phyloP scores from a whole-genome alignment of 306 rosid species.

The Cyclanthera cordifolia region DNA sequence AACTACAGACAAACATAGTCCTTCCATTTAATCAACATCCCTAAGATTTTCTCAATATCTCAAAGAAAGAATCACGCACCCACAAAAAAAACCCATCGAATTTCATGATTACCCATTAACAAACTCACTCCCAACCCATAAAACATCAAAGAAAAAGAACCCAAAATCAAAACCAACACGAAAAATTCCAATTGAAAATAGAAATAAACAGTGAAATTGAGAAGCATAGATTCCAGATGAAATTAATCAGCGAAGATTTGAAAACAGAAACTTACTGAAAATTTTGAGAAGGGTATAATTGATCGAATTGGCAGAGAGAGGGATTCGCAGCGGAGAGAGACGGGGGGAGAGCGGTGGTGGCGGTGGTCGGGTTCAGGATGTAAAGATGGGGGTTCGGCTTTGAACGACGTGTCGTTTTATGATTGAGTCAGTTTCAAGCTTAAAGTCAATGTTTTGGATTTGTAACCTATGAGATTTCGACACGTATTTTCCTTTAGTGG shows the following conservation, averaged over 20 bases:
- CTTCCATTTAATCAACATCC: conserved; percentile 1
- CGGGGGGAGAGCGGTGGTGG: conserved; percentile 17
- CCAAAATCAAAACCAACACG: neutral
- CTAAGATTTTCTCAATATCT: neutral
- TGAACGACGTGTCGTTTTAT: conserved; percentile 21
- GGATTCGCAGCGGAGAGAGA: conserved; percentile 15
- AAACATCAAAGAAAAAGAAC: neutral
- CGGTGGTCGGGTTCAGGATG: conserved; percentile 31
- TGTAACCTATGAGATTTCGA: conserved; percentile 1
- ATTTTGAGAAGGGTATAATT: neutral
- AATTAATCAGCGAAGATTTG: neutral
- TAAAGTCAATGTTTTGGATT: conserved; percentile 34
- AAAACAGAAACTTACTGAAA: conserved; percentile 12
- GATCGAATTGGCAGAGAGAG: conserved; percentile 15
- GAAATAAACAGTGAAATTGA: neutral
- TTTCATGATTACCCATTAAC: neutral
- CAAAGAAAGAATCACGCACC: conserved; percentile 3
- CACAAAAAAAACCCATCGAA: neutral
- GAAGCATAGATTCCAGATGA: neutral
- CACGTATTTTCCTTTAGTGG: conserved; percentile 28
- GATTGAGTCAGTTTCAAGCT: neutral
- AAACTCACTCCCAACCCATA: neutral
- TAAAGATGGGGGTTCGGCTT: conserved; percentile 46
- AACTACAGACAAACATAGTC: neutral
- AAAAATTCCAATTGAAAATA: neutral